Conservation (phyloP, 148 eudicot genomes). For the Rhododendron williamsianum region DNA sequence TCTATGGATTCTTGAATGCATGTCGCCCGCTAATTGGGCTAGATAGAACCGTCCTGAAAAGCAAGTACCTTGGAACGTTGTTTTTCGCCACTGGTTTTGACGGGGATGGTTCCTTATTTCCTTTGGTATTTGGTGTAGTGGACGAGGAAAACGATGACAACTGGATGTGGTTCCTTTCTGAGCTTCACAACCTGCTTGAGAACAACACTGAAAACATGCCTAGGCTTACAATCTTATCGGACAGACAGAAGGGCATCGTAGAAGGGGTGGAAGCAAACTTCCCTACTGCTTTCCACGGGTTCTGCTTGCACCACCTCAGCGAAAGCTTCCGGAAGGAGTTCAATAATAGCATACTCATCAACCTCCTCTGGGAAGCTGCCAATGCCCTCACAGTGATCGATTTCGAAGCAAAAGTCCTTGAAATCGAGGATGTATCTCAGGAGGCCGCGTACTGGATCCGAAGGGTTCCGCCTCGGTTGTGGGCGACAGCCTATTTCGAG, state of each 20-base stretch:
- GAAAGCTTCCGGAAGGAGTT: constrained; percentile 61
- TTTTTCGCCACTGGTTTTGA: constrained; percentile 69
- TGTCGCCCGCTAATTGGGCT: constrained; percentile 68
- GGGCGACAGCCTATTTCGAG: constrained; percentile 65
- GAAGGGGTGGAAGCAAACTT: constrained; percentile 60
- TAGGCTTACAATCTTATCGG: constrained; percentile 58
- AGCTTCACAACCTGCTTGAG: constrained; percentile 56
- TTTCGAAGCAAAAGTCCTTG: constrained; percentile 47
- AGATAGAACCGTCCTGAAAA: constrained; percentile 49
- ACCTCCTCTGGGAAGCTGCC: constrained; percentile 64
- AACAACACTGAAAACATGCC: constrained; percentile 71
- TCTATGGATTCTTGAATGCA: constrained; percentile 60
- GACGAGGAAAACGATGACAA: constrained; percentile 67
- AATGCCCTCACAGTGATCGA: constrained; percentile 45
- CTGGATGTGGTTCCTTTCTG: constrained; percentile 89
- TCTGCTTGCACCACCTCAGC: constrained; percentile 59
- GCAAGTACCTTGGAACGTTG: constrained; percentile 63
- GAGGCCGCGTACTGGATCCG: constrained; percentile 66
- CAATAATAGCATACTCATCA: constrained; percentile 47
- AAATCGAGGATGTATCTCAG: constrained; percentile 54
- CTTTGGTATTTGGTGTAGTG: constrained; percentile 72
- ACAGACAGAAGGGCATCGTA: constrained; percentile 50
- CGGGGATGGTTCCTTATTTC: constrained; percentile 61
- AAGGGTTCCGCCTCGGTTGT: constrained; percentile 45
- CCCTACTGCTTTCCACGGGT: constrained; percentile 71